These are phyloP conservation scores for Bassia scoparia DNA, from an alignment of 148 eudicot genomes.

Conservation along the genomic window DNA sequence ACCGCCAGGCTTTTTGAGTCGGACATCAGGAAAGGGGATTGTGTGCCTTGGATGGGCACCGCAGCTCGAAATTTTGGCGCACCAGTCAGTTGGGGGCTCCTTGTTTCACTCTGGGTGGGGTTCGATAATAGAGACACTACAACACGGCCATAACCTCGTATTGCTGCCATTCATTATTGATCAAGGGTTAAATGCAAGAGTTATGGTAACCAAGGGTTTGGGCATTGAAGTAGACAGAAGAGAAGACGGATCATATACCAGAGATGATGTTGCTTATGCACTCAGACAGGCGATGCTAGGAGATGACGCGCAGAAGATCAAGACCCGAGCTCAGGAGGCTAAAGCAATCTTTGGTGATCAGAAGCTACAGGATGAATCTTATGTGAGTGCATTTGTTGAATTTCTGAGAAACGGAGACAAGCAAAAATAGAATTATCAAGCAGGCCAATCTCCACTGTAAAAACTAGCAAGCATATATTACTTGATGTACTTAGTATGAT, in stretches of 20 bases:
- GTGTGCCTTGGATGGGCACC: conserved; percentile 42
- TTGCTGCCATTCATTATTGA: conserved; percentile 35
- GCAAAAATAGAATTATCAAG: background rate
- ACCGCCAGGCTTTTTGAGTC: conserved; percentile 11
- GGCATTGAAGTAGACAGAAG: conserved; percentile 39
- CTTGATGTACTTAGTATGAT: too few relatives aligned
- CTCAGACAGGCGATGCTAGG: conserved; percentile 32
- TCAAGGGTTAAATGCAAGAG: conserved; percentile 38
- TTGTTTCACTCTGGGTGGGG: conserved; percentile 43
- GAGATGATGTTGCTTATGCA: conserved; percentile 37
- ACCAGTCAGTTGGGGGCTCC: conserved; percentile 36
- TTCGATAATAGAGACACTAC: conserved; percentile 35
- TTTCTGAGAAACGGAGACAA: conserved; percentile 6
- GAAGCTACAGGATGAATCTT: conserved; percentile 24
- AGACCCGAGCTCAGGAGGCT: conserved; percentile 19
- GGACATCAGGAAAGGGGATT: conserved; percentile 18
- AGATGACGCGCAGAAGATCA: conserved; percentile 26
- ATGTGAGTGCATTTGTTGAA: conserved; percentile 13
- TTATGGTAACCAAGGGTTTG: conserved; percentile 36
- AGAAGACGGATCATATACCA: conserved; percentile 40
- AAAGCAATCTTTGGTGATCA: conserved; percentile 26
- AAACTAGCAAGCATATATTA: too few relatives aligned
- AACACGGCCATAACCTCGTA: conserved; percentile 34
- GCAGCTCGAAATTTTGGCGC: conserved; percentile 39
- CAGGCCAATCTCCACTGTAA: background rate